Evolutionary conservation across 768 basidiomycete genomes (phyloP).

Genomic region (Tricholoma saponaceum): DNA sequence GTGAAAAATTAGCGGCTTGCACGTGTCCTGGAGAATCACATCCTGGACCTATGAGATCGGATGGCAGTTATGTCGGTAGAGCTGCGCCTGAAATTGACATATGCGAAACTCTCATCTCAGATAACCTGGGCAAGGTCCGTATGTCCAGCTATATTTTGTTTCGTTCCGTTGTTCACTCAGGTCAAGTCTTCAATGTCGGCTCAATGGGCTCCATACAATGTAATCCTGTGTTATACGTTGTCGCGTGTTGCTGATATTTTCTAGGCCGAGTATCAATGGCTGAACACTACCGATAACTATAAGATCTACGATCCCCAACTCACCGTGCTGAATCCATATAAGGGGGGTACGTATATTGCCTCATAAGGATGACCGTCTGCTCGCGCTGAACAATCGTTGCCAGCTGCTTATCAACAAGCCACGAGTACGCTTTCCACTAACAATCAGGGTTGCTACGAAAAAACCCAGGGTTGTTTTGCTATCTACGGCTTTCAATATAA

Average conservation of each 20-base stretch:
- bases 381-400: background rate
- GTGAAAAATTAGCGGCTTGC: constrained; percentile 26
- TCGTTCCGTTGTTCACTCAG: background rate
- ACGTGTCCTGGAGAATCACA: constrained; percentile 42
- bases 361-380: constrained; percentile 31
- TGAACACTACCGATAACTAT: constrained; percentile 45
- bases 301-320: constrained; percentile 42
- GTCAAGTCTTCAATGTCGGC: constrained; percentile 45
- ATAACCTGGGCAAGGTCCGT: constrained; percentile 22
- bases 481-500: constrained; percentile 48
- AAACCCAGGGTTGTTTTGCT: constrained; percentile 23
- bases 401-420: constrained; percentile 66
- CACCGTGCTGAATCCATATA: constrained; percentile 52
- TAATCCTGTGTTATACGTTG: constrained; percentile 25
- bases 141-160: background rate
- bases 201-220: constrained; percentile 63
- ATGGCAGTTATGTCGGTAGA: constrained; percentile 60
- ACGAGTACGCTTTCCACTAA: constrained; percentile 63
- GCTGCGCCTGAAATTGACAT: constrained; percentile 71
- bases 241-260: constrained; percentile 19
- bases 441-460: constrained; percentile 63
- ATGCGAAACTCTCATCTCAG: constrained; percentile 47
- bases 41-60: constrained; percentile 34
- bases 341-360: constrained; percentile 57
- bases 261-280: constrained; percentile 57